Base-by-base conservation (phyloP, 768 basidiomycete genomes). In the Panaeolus papilionaceus region DNA sequence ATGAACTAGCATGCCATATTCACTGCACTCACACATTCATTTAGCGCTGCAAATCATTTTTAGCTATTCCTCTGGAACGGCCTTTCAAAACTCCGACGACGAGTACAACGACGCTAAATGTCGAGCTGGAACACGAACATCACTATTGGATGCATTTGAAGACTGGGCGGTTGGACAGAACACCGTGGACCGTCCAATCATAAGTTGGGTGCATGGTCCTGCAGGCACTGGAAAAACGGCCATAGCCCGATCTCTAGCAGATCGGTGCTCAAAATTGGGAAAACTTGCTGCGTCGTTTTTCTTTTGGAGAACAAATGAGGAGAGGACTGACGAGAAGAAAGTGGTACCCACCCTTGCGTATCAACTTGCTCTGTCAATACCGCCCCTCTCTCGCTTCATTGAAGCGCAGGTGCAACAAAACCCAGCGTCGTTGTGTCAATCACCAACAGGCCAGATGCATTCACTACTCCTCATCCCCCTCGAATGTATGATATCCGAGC, bases 181-280 rank as follows among this genome's bases (percentile, higher is more conserved):
- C 7, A 16, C 10, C 18, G 7, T 7, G 18, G 45, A 47, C 45
- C 11, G 16, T 18, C 10, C 40, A 11, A 18, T 42, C 40, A 47
- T 47, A 1, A 7, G 7, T 18, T 65, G 64, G 64, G 23, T 65
- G 64, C 26, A 10, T 16, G 67, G 64, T 51, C 64, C 64, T 38
- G 47, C 47, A 8, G 47, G 47, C 0, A 26, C 47, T 8, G 47
- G 47, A 23, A 49, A 49, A 12, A 23, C 47, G 6, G 8, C 63
- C 2, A 39, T 65, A 23, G 49, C 64, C 23, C 64, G 40, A n/a
- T 38, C 64, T 18, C 20, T 65, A 7, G 33, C 64, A n/a, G 64
- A 49, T 5, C 16, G 42, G 39, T 58, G 40, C n/a, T 28, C 51
- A 26, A 26, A 33, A 39, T 18, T 12, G 18, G 42, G 33, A n/a